Base-by-base conservation (phyloP, 805 yeast genomes). In the Suhomyces tanzawaensis region DNA sequence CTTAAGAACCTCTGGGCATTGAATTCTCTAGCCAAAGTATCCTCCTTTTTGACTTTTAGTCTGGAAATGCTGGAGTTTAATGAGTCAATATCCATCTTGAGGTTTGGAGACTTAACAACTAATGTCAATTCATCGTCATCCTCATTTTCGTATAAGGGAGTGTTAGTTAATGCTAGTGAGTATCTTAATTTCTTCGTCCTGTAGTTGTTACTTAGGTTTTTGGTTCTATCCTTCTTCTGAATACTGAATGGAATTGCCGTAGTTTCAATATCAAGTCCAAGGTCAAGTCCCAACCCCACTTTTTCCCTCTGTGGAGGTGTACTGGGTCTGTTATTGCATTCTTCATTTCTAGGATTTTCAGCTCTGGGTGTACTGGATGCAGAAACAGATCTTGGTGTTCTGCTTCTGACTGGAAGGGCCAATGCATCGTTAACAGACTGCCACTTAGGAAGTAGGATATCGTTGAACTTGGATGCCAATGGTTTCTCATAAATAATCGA, bases 161-260 rank as follows among this genome's bases (percentile, higher is more conserved):
- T 7, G 5, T 13, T 17, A 11, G 12, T 22, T 7, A 35, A 15
- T 4, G 14, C 12, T 4, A 35, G 22, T 3, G 38, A 35, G 14
- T 26, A 29, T 11, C 38, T 27, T 16, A 35, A 21, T 4, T 16
- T 26, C 5, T 29, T 29, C 5, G 29, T 14, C 22, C 15, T 19
- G 26, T 14, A 21, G 7, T 12, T 29, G 25, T 22, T 23, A 16
- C 44, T 37, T n/a, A 62, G 40, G 37, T 62, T 60, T 28, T 45
- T 39, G 8, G 66, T 51, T n/a, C 60, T 47, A 37, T 64, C 62
- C 13, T 50, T 49, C 28, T 60, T 62, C 24, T 49, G 46, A 7
- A 63, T 55, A 40, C 71, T 65, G 25, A 54, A 51, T 0, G 72
- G 71, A 7, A 60, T 58, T 11, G 48, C 41, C 0, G 59, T 41